phyloP scores from a whole-genome alignment of 2,329 filamentous ascomycete genomes.

The Dactylellina cionopaga region DNA sequence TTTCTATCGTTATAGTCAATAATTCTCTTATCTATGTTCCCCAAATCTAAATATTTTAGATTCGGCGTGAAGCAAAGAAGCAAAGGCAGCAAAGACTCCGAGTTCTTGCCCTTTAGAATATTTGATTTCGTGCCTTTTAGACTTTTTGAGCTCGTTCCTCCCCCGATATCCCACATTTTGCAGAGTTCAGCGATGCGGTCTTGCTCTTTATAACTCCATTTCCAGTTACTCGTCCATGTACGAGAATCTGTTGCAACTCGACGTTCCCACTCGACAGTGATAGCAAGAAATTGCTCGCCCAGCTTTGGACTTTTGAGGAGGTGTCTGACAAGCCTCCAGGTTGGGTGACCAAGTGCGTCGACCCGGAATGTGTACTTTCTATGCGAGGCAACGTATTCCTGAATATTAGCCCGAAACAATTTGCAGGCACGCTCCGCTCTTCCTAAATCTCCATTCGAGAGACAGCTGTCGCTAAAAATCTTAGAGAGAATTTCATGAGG shows the following conservation, averaged over 20 bases:
- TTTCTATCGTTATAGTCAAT: neutral
- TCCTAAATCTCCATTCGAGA: slow-evolving; percentile 8
- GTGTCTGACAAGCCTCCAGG: slow-evolving; percentile 4
- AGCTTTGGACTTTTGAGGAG: slow-evolving; percentile 14
- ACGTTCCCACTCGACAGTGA: slow-evolving; percentile 17
- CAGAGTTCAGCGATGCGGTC: neutral
- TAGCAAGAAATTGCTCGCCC: neutral
- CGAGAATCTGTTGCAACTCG: neutral
- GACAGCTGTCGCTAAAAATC: neutral
- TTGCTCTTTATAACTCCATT: neutral
- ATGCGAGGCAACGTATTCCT: neutral
- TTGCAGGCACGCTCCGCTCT: slow-evolving; percentile 1
- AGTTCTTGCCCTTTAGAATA: slow-evolving; percentile 6
- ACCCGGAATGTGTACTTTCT: slow-evolving; percentile 23
- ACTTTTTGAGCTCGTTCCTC: no score
- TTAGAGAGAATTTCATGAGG: slow-evolving; percentile 5
- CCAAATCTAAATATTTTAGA: neutral
- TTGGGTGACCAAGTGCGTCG: neutral
- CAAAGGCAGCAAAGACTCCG: slow-evolving; percentile 15
- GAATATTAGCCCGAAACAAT: slow-evolving; percentile 6
- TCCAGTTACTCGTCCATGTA: slow-evolving; percentile 1
- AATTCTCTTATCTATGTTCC: neutral
- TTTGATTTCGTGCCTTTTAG: neutral
- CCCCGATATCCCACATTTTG: neutral
- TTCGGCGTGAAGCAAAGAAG: slow-evolving; percentile 20